Percentiles rank a stretch among this genome's conserved stretches.
phyloP scores from a whole-genome alignment of 2,329 filamentous ascomycete species.

The Phaeosphaeria sp. region DNA sequence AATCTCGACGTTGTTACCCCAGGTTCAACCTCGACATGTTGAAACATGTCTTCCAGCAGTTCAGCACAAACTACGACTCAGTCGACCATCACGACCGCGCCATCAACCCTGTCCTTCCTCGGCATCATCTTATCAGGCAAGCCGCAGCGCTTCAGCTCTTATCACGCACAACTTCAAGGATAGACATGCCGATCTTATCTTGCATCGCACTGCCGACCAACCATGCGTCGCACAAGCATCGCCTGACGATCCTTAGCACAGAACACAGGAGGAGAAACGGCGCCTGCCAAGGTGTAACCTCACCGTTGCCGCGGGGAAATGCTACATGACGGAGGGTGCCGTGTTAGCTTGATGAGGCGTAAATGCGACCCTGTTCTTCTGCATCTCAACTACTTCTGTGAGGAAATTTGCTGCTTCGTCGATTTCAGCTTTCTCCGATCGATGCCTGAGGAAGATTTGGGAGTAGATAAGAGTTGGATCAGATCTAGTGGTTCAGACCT shows the following conservation, averaged over 20 bases:
- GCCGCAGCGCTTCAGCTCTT: conserved; percentile 5
- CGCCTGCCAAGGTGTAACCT: conserved; percentile 1
- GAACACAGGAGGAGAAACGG: not conserved
- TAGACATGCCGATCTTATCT: conserved; percentile 14
- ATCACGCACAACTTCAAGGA: conserved; percentile 13
- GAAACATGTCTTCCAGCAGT: too few species aligned
- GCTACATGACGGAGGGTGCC: conserved; percentile 13
- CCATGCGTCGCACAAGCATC: conserved; percentile 2
- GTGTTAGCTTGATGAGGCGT: not conserved
- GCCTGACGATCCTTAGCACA: not conserved
- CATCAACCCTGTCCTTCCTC: not conserved
- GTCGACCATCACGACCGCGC: not conserved
- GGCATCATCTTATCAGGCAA: not conserved
- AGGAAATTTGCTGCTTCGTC: not conserved
- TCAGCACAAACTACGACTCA: not conserved
- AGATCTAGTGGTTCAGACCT: too few species aligned
- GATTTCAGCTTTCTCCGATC: not conserved
- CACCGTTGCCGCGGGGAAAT: conserved; percentile 13
- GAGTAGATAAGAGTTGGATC: conserved; percentile 1
- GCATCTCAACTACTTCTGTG: not conserved
- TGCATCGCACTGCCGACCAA: conserved; percentile 15
- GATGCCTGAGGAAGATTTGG: not conserved
- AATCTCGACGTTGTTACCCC: not conserved
- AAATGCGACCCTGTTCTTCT: not conserved
- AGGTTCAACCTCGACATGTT: not conserved